Conservation (phyloP, 352 stramenopile genomes). For the Lagenidium giganteum region DNA sequence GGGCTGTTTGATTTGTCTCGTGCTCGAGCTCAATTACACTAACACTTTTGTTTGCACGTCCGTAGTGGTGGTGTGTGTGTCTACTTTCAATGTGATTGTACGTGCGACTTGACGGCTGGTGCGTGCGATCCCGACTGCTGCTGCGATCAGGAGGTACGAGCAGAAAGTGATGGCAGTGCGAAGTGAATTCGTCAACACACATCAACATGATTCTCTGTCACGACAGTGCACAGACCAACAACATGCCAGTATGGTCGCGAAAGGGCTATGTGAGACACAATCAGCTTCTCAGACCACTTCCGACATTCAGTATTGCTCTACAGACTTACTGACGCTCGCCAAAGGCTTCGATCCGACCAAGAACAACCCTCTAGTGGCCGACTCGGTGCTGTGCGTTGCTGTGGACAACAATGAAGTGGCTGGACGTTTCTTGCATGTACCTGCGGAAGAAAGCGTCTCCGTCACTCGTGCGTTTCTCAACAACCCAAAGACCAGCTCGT, state of each 20-base stretch:
- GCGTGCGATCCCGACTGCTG: slow-evolving; percentile 43
- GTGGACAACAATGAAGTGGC: slow-evolving; percentile 46
- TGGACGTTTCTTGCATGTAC: slow-evolving; percentile 24
- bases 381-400: slow-evolving; percentile 40
- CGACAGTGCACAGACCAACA: slow-evolving; percentile 27
- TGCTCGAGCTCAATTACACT: not conserved
- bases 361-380: slow-evolving; percentile 30
- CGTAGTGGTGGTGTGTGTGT: slow-evolving; percentile 9
- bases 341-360: too few species aligned
- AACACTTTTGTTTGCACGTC: not conserved
- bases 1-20: not conserved
- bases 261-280: slow-evolving; percentile 24
- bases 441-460: slow-evolving; percentile 24
- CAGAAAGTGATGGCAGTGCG: too few species aligned
- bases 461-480: slow-evolving; percentile 27
- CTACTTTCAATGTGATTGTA: slow-evolving; percentile 38
- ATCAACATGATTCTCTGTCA: not conserved
- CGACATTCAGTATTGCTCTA: slow-evolving; percentile 38
- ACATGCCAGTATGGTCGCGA: slow-evolving; percentile 1
- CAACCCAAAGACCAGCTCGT: slow-evolving; percentile 30
- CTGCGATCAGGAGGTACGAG: slow-evolving; percentile 32
- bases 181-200: too few species aligned
- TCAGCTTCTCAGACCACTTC: slow-evolving; percentile 1
- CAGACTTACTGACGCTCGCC: slow-evolving; percentile 22
- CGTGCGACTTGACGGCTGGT: slow-evolving; percentile 39